Conservation (phyloP, 2,329 filamentous ascomycete genomes). For the Tolypocladium endophyticum region DNA sequence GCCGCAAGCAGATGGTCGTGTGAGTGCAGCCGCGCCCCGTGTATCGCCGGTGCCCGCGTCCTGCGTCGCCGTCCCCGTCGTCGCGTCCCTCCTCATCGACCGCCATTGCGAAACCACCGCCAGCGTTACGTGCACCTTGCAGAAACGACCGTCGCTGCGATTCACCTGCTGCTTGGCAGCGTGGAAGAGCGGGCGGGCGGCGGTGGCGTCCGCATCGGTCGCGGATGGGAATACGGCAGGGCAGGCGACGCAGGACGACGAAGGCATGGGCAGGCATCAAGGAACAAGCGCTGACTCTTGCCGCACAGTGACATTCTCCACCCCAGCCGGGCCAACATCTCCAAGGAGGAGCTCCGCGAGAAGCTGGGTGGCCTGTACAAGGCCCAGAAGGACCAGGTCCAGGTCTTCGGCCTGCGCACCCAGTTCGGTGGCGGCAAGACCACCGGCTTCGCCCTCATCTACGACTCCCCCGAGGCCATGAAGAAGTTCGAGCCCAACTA, state of each 20-base stretch:
- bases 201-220: not conserved
- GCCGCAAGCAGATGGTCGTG: slow-evolving; percentile 99
- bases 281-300: slow-evolving; percentile 7
- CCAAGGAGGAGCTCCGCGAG: slow-evolving; percentile 94
- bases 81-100: not conserved
- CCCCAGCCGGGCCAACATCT: slow-evolving; percentile 95
- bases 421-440: slow-evolving; percentile 99
- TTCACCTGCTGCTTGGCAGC: not conserved
- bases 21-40: slow-evolving; percentile 48
- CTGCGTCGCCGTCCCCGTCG: not conserved
- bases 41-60: not conserved
- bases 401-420: slow-evolving; percentile 96
- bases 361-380: slow-evolving; percentile 97
- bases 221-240: not conserved
- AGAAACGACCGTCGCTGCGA: not conserved
- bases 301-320: slow-evolving; percentile 94
- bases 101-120: not conserved
- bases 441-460: slow-evolving; percentile 96
- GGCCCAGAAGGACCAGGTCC: slow-evolving; percentile 93
- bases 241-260: not conserved
- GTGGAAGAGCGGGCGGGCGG: not conserved
- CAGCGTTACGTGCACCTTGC: not conserved
- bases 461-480: slow-evolving; percentile 95
- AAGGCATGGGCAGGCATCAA: not conserved
- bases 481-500: slow-evolving; percentile 99